phyloP scores from a whole-genome alignment of 2,329 filamentous ascomycete species.

The Colletotrichum karsti region DNA sequence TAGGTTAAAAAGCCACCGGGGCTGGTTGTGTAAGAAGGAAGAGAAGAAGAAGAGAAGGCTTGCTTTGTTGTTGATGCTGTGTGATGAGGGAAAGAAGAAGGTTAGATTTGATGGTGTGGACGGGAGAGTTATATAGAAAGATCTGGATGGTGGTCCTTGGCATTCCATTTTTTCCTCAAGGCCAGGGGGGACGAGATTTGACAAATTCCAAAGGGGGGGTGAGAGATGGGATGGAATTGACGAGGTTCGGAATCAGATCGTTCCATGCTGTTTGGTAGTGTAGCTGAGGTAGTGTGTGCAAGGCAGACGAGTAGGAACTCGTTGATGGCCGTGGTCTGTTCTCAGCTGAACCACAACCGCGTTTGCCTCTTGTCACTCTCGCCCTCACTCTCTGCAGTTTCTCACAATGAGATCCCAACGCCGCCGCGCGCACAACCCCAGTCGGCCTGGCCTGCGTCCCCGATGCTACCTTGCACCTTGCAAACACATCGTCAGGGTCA shows the following conservation, averaged over 20 bases:
- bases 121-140: conserved; percentile 26
- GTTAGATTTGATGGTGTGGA: conserved; percentile 16
- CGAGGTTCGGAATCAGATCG: conserved; percentile 23
- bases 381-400: background rate
- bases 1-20: conserved; percentile 21
- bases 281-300: background rate
- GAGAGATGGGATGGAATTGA: conserved; percentile 15
- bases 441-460: conserved; percentile 15
- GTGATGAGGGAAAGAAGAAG: conserved; percentile 3
- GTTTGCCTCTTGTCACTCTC: background rate
- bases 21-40: conserved; percentile 5
- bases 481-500: conserved; percentile 11
- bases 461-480: conserved; percentile 17
- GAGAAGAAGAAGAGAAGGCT: conserved; percentile 22
- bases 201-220: conserved; percentile 16
- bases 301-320: background rate
- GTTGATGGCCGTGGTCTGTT: conserved; percentile 19
- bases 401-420: background rate
- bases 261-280: conserved; percentile 10
- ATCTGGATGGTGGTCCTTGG: conserved; percentile 17
- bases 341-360: conserved; percentile 16
- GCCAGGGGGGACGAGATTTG: conserved; percentile 20
- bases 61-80: conserved; percentile 26
- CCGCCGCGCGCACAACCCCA: background rate
- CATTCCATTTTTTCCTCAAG: conserved; percentile 20